Conservation (phyloP, 306 rosid genomes). For the Vigna angularis region DNA sequence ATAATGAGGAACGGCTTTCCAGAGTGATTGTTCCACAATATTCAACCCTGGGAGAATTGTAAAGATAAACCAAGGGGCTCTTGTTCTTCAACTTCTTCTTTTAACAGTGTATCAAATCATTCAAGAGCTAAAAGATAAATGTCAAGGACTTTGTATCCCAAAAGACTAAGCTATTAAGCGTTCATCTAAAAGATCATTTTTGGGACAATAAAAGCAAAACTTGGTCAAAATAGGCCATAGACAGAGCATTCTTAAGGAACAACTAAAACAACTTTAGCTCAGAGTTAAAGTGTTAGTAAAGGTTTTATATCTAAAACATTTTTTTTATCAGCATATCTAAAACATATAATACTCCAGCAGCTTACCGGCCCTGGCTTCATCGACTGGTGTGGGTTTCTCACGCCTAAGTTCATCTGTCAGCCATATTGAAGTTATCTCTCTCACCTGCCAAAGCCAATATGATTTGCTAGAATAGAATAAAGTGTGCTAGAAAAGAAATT, state of each 20-base stretch:
- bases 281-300: neutral
- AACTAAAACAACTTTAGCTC: neutral
- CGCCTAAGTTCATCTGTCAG: slow-evolving; percentile 98
- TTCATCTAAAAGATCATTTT: neutral
- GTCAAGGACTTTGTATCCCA: neutral
- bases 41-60: slow-evolving; percentile 68
- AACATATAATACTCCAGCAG: slow-evolving; percentile 28
- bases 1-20: slow-evolving; percentile 95
- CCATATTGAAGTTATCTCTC: slow-evolving; percentile 97
- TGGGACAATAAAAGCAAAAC: slow-evolving; percentile 1
- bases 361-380: slow-evolving; percentile 93
- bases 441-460: slow-evolving; percentile 65
- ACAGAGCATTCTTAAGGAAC: slow-evolving; percentile 1
- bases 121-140: slow-evolving; percentile 31
- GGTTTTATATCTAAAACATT: slow-evolving; percentile 1
- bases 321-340: neutral
- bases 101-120: slow-evolving; percentile 21
- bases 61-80: slow-evolving; percentile 18
- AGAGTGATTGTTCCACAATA: slow-evolving; percentile 96
- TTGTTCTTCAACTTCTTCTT: slow-evolving; percentile 4
- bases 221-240: neutral
- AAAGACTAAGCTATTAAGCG: slow-evolving; percentile 4
- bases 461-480: slow-evolving; percentile 32
- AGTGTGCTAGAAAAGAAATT: slow-evolving; percentile 16
- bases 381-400: slow-evolving; percentile 86